Evolutionary conservation across 176 grass and related monocot genomes (phyloP).

Genomic region (Raddia distichophylla): DNA sequence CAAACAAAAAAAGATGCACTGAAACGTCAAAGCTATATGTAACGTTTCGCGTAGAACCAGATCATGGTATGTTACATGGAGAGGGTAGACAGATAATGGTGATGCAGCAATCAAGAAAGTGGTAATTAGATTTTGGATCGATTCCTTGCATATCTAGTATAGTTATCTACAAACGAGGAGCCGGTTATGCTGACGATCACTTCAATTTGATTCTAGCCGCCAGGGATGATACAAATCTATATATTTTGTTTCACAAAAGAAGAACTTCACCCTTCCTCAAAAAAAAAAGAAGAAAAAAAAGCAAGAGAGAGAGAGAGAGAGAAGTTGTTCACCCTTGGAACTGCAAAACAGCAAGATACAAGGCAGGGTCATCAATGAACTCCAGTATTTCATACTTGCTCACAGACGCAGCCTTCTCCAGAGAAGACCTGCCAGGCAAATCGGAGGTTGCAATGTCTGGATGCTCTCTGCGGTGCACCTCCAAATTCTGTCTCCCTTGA

Average conservation of each 20-base stretch:
- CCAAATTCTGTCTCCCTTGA: constrained; percentile 66
- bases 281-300: too few species aligned
- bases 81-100: too few species aligned
- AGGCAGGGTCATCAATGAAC: constrained; percentile 61
- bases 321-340: constrained; percentile 29
- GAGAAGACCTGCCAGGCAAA: constrained; percentile 55
- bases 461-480: constrained; percentile 58
- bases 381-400: constrained; percentile 67
- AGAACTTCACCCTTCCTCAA: constrained; percentile 17
- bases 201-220: not conserved
- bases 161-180: constrained; percentile 17
- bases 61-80: too few species aligned
- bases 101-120: too few species aligned
- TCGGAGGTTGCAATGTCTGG: constrained; percentile 63
- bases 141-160: constrained; percentile 21
- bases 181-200: not conserved
- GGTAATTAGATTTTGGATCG: not conserved
- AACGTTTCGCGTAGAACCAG: too few species aligned
- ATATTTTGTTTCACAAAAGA: constrained; percentile 29
- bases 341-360: constrained; percentile 72
- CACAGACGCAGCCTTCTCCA: constrained; percentile 64
- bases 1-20: too few species aligned
- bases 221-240: not conserved
- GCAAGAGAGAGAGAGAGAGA: too few species aligned
- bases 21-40: too few species aligned